phyloP scores from a whole-genome alignment of 1,284 basidiomycete genomes.

The Papiliotrema nemorosa region DNA sequence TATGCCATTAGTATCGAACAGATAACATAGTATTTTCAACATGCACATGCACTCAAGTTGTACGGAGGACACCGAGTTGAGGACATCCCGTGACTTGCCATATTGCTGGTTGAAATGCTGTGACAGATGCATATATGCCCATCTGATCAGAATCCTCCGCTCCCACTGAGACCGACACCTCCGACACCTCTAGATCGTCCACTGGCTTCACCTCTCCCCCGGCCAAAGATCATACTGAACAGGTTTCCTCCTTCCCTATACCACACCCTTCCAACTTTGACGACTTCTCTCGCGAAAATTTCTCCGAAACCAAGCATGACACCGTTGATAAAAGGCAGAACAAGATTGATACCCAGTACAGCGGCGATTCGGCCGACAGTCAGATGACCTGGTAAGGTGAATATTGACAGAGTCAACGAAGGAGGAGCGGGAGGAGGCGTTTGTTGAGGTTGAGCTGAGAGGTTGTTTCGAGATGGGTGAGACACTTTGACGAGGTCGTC shows the following conservation, averaged over 20 bases:
- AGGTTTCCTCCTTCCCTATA: slow-evolving; percentile 34
- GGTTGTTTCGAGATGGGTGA: not conserved
- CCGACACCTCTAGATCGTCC: slow-evolving; percentile 21
- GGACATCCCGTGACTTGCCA: too few species aligned
- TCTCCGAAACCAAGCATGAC: slow-evolving; percentile 98
- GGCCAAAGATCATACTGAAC: slow-evolving; percentile 14
- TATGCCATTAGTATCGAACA: too few species aligned
- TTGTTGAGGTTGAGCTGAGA: not conserved
- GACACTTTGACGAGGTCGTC: slow-evolving; percentile 9
- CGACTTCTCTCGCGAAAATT: slow-evolving; percentile 85
- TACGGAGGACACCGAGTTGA: too few species aligned
- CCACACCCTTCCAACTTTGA: slow-evolving; percentile 61
- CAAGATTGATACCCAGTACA: slow-evolving; percentile 82
- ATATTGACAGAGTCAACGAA: slow-evolving; percentile 70
- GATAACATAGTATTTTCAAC: too few species aligned
- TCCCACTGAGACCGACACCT: slow-evolving; percentile 40
- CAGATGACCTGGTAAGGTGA: slow-evolving; percentile 73
- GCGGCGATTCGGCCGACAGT: slow-evolving; percentile 72
- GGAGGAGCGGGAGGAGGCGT: slow-evolving; percentile 38
- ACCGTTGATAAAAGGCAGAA: slow-evolving; percentile 93
- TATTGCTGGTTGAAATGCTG: too few species aligned
- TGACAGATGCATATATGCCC: too few species aligned
- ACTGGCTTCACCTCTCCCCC: slow-evolving; percentile 6
- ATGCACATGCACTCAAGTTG: too few species aligned
- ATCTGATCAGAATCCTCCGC: slow-evolving; percentile 10